Percentiles rank a stretch among this genome's conserved stretches.
phyloP scores from a whole-genome alignment of 352 stramenopile species.

The Phytophthora sp. region DNA sequence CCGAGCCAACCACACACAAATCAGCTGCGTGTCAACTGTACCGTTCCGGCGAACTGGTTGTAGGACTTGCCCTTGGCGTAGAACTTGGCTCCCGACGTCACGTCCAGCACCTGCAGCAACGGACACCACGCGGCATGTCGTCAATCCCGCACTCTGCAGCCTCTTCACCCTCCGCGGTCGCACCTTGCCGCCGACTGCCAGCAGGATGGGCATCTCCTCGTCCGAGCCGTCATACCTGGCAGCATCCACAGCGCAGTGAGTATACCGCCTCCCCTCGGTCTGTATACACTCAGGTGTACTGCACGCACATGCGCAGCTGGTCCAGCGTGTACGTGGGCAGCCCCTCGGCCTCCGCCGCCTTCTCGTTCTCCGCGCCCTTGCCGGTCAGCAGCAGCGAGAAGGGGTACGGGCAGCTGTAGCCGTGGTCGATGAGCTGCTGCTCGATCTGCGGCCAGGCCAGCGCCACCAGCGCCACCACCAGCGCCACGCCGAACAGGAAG shows the following conservation, averaged over 20 bases:
- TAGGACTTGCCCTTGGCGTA: constrained; percentile 79
- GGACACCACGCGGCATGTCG: not conserved
- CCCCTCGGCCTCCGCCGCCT: constrained; percentile 33
- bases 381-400: constrained; percentile 55
- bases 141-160: not conserved
- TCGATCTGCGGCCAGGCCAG: constrained; percentile 79
- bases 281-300: constrained; percentile 2
- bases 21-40: constrained; percentile 20
- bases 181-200: constrained; percentile 79
- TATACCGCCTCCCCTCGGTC: not conserved
- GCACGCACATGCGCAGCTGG: constrained; percentile 56
- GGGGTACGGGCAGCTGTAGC: constrained; percentile 69
- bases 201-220: constrained; percentile 63
- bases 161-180: not conserved
- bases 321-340: constrained; percentile 63
- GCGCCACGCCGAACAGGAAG: constrained; percentile 54
- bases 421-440: constrained; percentile 57
- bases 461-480: constrained; percentile 59
- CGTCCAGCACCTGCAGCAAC: constrained; percentile 61
- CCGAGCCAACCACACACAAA: not conserved
- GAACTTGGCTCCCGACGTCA: constrained; percentile 74
- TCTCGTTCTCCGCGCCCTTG: constrained; percentile 23
- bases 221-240: constrained; percentile 72
- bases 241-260: constrained; percentile 12
- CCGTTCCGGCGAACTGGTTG: constrained; percentile 74